Evolutionary conservation across 768 basidiomycete species (phyloP), one percentile per base, ranked within the genome.

Genomic region (Pleurotus tuoliensis): DNA sequence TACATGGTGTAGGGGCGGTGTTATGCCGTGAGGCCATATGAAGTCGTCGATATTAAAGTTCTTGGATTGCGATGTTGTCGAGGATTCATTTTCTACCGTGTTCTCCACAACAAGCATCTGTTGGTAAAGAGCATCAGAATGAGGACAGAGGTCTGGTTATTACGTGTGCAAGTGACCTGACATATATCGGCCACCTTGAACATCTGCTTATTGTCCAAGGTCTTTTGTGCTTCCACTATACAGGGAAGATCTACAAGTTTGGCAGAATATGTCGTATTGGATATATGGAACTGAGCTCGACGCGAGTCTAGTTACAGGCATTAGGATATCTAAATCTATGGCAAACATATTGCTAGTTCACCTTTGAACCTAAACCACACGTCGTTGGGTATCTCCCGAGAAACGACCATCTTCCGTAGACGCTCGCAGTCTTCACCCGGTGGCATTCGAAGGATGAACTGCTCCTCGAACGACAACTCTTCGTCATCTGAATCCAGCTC

Each of bases 281-380:
- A 90, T 20, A 95, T 79, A 69, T 94, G 92, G 69, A 99, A 94
- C 37, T 90, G 79, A 8, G 91, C 97, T 58, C 96, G 76, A 47
- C 97, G 83, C 56, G 94, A 91, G 68, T 99, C 97, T 97, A 59
- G 58, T 37, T 50, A 50, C 40, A 48, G 20, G 24, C 22, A 45
- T 47, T 43, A 49, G 18, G 38, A 34, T 56, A 45, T 2, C 22
- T 40, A 37, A 22, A 37, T 9, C n/a, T 30, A 30, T 43, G 40
- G 12, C 22, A 40, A 34, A 34, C 41, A 46, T 25, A 22, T 38
- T 55, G 53, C 1, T 58, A 66, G 24, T 25, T 56, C 64, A 93
- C 94, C 94, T 74, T 97, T 93, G 69, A 99, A 98, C 73, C 96
- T 97, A 81, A 99, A 95, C 91, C 94, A 98, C 11, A 90, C 85